phyloP scores from a whole-genome alignment of 1,139 yeast genomes.

The Candida tunisiensis region DNA sequence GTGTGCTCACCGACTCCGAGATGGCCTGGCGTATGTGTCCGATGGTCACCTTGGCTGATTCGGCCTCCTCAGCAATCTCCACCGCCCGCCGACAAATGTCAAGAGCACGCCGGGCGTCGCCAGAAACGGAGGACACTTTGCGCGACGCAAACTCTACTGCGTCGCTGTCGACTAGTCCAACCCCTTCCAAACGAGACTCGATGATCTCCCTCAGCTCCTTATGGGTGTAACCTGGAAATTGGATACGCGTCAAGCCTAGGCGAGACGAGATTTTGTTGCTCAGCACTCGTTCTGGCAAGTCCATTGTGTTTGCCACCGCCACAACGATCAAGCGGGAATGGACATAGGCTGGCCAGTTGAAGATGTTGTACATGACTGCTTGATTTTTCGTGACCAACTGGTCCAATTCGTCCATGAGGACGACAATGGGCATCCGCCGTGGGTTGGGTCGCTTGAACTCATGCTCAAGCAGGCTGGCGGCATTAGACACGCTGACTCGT shows the following conservation, averaged over 20 bases:
- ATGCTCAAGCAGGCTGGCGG: slow-evolving; percentile 38
- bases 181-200: slow-evolving; percentile 43
- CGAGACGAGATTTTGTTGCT: slow-evolving; percentile 86
- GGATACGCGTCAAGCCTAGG: slow-evolving; percentile 72
- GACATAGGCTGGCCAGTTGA: slow-evolving; percentile 89
- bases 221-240: slow-evolving; percentile 78
- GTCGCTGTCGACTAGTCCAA: slow-evolving; percentile 30
- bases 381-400: slow-evolving; percentile 78
- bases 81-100: slow-evolving; percentile 83
- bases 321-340: slow-evolving; percentile 70
- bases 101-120: slow-evolving; percentile 90
- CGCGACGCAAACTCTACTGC: slow-evolving; percentile 88
- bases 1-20: slow-evolving; percentile 63
- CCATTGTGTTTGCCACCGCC: slow-evolving; percentile 97
- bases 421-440: slow-evolving; percentile 41
- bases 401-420: slow-evolving; percentile 82
- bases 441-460: slow-evolving; percentile 24
- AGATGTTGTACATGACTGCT: slow-evolving; percentile 84
- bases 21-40: slow-evolving; percentile 64
- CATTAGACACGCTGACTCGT: slow-evolving; percentile 44
- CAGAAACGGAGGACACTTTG: slow-evolving; percentile 90
- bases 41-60: slow-evolving; percentile 40
- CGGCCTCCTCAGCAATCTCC: slow-evolving; percentile 64
- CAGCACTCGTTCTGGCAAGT: slow-evolving; percentile 75
- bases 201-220: slow-evolving; percentile 66